Base-by-base conservation (phyloP, 2,329 filamentous ascomycete genomes). In the Penicillium sp. region DNA sequence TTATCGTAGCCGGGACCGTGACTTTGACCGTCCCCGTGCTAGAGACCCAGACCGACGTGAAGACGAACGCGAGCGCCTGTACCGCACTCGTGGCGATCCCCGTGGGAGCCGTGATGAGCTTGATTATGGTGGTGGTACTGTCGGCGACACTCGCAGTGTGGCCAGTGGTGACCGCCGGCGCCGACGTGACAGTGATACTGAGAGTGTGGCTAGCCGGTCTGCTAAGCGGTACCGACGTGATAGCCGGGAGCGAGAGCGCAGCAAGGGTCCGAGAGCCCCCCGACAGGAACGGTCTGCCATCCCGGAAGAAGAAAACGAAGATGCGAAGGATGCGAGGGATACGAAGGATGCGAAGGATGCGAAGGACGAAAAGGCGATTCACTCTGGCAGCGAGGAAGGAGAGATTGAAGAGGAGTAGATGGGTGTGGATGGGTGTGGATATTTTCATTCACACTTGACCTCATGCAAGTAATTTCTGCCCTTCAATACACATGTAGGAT, bases 361-460 rank as follows among this genome's bases (percentile, higher is more conserved):
- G n/a, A 65, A 69, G 67, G 78, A 80, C 58, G 80, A 80, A 49
- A 77, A 76, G 61, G 75, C 75, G 5, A 80, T 92, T 54, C 87
- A 89, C 68, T 93, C 89, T 57, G 94, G 94, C 51, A 97, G 92
- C 69, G 94, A 99, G 77, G 94, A 99, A 76, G 94, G 94, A 50
- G 94, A 99, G 78, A 97, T 99, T 66, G 94, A 96, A 79, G 78
- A 80, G 42, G 53, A 56, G 20, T 56, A 40, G 26, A 10, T 10
- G 26, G 26, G 26, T 29, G 26, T 29, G 26, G 26, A 20, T 24
- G 26, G 26, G 8, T 18, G 22, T 50, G 49, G 16, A 26, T 14
- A 16, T 50, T 34, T 18, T 11, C 37, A 42, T 34, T 50, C 37
- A 35, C 26, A 18, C 35, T 52, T 40, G 35, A 7, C 31, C 13